Conservation (phyloP, 2,329 filamentous ascomycete species). For the Neocatenulostroma microsporum region DNA sequence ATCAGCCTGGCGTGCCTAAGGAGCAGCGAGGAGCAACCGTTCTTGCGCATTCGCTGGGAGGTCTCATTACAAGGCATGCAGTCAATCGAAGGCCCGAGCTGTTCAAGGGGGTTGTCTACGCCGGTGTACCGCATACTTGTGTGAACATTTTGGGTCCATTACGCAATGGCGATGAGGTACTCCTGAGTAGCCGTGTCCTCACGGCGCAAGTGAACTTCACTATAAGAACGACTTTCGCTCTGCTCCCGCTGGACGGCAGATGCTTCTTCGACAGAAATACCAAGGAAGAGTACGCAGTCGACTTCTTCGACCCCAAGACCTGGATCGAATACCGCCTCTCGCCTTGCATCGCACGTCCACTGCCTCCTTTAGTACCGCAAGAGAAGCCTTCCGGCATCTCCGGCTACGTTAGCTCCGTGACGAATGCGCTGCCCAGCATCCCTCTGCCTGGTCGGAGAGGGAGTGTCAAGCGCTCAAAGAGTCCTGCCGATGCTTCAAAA, state of each 20-base stretch:
- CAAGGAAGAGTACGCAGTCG: slow-evolving; percentile 68
- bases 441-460: slow-evolving; percentile 20
- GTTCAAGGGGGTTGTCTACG: slow-evolving; percentile 78
- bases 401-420: slow-evolving; percentile 41
- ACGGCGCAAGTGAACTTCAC: slow-evolving; percentile 92
- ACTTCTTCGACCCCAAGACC: slow-evolving; percentile 72
- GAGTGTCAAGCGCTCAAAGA: slow-evolving; percentile 16
- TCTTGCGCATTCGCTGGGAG: slow-evolving; percentile 80
- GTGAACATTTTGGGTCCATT: slow-evolving; percentile 87
- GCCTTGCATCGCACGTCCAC: slow-evolving; percentile 63
- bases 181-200: slow-evolving; percentile 80
- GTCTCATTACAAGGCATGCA: slow-evolving; percentile 77
- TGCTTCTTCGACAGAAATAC: slow-evolving; percentile 82
- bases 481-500: slow-evolving; percentile 9
- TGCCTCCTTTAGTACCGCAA: slow-evolving; percentile 47
- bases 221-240: slow-evolving; percentile 73
- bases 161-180: slow-evolving; percentile 84
- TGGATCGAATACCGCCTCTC: slow-evolving; percentile 75
- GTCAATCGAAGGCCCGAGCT: slow-evolving; percentile 79
- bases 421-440: slow-evolving; percentile 36
- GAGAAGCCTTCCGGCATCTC: slow-evolving; percentile 33
- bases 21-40: slow-evolving; percentile 64
- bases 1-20: slow-evolving; percentile 48
- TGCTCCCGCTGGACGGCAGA: slow-evolving; percentile 77
- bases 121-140: slow-evolving; percentile 75